Evolutionary conservation across 1,284 basidiomycete genomes (phyloP), one percentile per base, ranked within the genome.

Genomic region (Cyathus pygmaeus): DNA sequence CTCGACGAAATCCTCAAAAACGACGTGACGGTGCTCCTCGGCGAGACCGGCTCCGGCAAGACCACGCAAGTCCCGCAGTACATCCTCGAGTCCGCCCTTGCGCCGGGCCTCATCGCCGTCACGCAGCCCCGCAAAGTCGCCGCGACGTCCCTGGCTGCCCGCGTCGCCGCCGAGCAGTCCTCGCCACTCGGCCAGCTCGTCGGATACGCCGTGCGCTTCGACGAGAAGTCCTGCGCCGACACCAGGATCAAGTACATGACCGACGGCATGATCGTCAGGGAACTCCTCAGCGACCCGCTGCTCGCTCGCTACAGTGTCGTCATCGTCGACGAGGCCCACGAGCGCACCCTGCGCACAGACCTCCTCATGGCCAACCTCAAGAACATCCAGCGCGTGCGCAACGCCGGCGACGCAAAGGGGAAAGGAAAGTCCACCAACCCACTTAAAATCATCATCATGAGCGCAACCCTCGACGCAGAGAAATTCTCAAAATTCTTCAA

Each of bases 11-110:
- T 97, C 55, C 79, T 85, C 47, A 81, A 87, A 50, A 89, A 97
- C 76, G 94, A 98, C 74, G 95, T 98, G 3, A 93, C 94, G 1
- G 90, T 99, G 55, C 85, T 99, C 26, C 84, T 99, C 19, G 97
- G 96, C 56, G 97, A 99, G 80, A 99, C 97, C 0, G 98, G 97
- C 39, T 98, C 95, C 27, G 97, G 97, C 63, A 99, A 99, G 82
- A 98, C 97, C 0, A 99, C 97, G 52, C 96, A 97, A 83, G 88
- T 97, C 30, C 95, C 96, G 1, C 94, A 97, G 76, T 95, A 96
- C 71, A 82, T 99, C 27, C 86, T 95, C 52, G 89, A 94, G 71
- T 87, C 88, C 39, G 88, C 89, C 13, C 73, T 89, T 6, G 84
- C 86, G 39, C 82, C 82, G 4, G 91, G 93, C 46, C 85, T 88